Evolutionary conservation across 2,329 filamentous ascomycete genomes (phyloP).

Genomic region (Teratosphaeria pseudoeucalypti): DNA sequence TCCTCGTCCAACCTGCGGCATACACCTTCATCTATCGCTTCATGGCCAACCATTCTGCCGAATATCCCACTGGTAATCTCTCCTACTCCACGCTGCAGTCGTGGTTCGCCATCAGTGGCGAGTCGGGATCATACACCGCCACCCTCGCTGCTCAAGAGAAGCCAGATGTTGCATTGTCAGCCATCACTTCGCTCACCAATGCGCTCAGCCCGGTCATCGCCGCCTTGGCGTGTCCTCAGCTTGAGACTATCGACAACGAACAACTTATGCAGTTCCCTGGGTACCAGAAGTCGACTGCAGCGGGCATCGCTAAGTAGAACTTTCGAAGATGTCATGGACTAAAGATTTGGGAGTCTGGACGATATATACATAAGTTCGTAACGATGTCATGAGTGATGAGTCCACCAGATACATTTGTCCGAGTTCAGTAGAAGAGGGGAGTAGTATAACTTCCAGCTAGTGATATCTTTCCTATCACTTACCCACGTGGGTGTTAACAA

Average conservation of each 20-base stretch:
- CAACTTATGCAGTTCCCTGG: conserved; percentile 22
- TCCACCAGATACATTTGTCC: no score
- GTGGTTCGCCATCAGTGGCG: conserved; percentile 16
- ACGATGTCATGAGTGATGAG: not conserved
- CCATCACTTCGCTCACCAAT: conserved; percentile 3
- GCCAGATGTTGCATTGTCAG: conserved; percentile 16
- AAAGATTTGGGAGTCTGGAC: not conserved
- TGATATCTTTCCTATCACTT: no score
- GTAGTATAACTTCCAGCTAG: no score
- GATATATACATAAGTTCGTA: not conserved
- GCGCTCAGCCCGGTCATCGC: conserved; percentile 7
- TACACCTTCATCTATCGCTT: conserved; percentile 20
- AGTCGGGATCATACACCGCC: conserved; percentile 11
- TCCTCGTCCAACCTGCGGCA: conserved; percentile 13
- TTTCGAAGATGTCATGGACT: not conserved
- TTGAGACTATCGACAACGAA: conserved; percentile 16
- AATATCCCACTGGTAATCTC: conserved; percentile 13
- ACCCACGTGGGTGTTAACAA: no score
- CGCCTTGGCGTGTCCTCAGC: conserved; percentile 18
- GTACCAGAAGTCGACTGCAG: conserved; percentile 10
- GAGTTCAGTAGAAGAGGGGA: no score
- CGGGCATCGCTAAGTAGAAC: not conserved
- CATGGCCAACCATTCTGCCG: conserved; percentile 20
- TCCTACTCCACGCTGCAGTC: conserved; percentile 11
- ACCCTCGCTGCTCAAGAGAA: conserved; percentile 23